Evolutionary conservation across 2,329 filamentous ascomycete species (phyloP).

Genomic region (Xylariales sp.): DNA sequence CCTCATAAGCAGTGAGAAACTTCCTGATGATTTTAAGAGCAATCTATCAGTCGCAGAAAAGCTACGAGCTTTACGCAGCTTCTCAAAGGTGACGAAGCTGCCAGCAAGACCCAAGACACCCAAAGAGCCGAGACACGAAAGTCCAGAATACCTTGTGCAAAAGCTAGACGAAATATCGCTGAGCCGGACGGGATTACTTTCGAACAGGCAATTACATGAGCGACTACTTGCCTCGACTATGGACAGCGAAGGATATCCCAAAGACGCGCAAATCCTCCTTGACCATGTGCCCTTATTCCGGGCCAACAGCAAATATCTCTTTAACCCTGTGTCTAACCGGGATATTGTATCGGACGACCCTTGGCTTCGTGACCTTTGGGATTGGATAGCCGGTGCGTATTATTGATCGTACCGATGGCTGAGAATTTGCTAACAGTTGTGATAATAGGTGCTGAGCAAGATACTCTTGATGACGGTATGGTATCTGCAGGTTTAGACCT

Average conservation of each 20-base stretch:
- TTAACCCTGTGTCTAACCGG: slow-evolving; percentile 61
- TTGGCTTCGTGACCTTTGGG: slow-evolving; percentile 77
- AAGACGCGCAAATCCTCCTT: slow-evolving; percentile 45
- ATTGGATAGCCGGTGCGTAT: slow-evolving; percentile 63
- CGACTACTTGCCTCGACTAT: slow-evolving; percentile 41
- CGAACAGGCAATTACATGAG: slow-evolving; percentile 56
- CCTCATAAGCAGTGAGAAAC: slow-evolving; percentile 24
- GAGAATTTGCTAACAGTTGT: no score
- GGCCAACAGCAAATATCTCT: slow-evolving; percentile 58
- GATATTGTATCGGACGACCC: slow-evolving; percentile 65
- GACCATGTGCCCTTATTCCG: slow-evolving; percentile 57
- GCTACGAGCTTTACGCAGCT: slow-evolving; percentile 39
- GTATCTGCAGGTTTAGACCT: slow-evolving; percentile 63
- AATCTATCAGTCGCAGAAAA: slow-evolving; percentile 43
- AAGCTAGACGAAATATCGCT: slow-evolving; percentile 31
- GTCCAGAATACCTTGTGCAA: slow-evolving; percentile 20
- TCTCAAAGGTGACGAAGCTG: slow-evolving; percentile 19
- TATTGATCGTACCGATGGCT: no score
- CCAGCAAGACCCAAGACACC: slow-evolving; percentile 10
- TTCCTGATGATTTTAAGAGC: slow-evolving; percentile 37
- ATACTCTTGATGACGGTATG: slow-evolving; percentile 67
- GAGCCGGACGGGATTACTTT: slow-evolving; percentile 30
- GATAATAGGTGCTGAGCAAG: slow-evolving; percentile 53
- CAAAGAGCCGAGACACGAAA: slow-evolving; percentile 9
- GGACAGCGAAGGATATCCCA: slow-evolving; percentile 41